Percentiles rank a stretch among this genome's conserved stretches.
phyloP scores from a whole-genome alignment of 805 yeast genomes.

The Starmerella stellata region DNA sequence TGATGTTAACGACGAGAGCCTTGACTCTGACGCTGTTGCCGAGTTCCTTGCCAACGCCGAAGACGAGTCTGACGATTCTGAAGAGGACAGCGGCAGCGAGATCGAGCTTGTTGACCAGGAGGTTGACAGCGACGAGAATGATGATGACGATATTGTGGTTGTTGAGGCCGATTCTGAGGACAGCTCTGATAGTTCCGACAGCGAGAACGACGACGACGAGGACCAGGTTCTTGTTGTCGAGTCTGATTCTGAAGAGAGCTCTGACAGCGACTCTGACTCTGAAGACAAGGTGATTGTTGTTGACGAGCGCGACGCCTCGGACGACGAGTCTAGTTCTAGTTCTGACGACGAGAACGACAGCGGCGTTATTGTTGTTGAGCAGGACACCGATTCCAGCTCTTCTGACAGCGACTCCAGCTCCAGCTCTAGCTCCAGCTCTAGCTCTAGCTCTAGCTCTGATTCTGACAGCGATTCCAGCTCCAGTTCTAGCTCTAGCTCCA shows the following conservation, averaged over 20 bases:
- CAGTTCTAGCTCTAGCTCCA: slow-evolving; percentile 2
- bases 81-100: slow-evolving; percentile 3
- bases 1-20: slow-evolving; percentile 14
- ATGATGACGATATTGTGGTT: slow-evolving; percentile 1
- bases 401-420: slow-evolving; percentile 2
- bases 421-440: slow-evolving; percentile 3
- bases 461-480: slow-evolving; percentile 1
- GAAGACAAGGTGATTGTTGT: too few relatives aligned
- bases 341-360: slow-evolving; percentile 4
- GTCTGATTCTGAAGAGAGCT: slow-evolving; percentile 4
- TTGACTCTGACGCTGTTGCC: slow-evolving; percentile 15
- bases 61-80: slow-evolving; percentile 7
- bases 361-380: not conserved
- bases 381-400: not conserved
- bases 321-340: slow-evolving; percentile 3
- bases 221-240: slow-evolving; percentile 1
- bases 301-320: not conserved
- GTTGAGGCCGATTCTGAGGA: not conserved
- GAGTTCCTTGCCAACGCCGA: slow-evolving; percentile 15
- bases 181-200: slow-evolving; percentile 5
- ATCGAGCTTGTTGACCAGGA: slow-evolving; percentile 2
- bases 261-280: not conserved
- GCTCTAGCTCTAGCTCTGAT: slow-evolving; percentile 1
- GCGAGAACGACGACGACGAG: not conserved
- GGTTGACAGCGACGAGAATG: slow-evolving; percentile 2